phyloP scores from a whole-genome alignment of 192 early-diverging fungal species.

The Phycomyces nitens region DNA sequence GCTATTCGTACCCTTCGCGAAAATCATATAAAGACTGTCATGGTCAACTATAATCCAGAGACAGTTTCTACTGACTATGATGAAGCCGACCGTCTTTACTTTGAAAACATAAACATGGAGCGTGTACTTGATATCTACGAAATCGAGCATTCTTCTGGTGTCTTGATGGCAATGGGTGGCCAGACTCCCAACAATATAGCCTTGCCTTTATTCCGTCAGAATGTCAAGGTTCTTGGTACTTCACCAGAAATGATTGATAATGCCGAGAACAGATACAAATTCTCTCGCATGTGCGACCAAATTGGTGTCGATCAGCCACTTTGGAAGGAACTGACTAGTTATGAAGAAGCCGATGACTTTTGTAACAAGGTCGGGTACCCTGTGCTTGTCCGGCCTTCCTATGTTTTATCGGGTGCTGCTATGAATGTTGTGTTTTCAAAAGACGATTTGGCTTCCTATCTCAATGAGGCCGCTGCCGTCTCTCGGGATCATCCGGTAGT shows the following conservation, averaged over 20 bases:
- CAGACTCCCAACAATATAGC: constrained; percentile 99
- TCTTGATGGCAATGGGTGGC: constrained; percentile 94
- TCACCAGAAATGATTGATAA: constrained; percentile 95
- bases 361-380: constrained; percentile 89
- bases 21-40: constrained; percentile 87
- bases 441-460: constrained; percentile 80
- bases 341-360: constrained; percentile 82
- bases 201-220: constrained; percentile 81
- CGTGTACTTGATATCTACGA: constrained; percentile 97
- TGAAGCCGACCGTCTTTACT: constrained; percentile 97
- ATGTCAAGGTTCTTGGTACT: constrained; percentile 93
- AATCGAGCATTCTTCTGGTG: constrained; percentile 78
- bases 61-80: constrained; percentile 99
- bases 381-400: constrained; percentile 95
- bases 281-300: constrained; percentile 93
- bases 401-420: constrained; percentile 97
- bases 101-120: constrained; percentile 92
- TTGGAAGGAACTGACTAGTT: constrained; percentile 94
- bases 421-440: constrained; percentile 94
- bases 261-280: constrained; percentile 98
- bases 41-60: constrained; percentile 99
- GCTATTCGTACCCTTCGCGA: constrained; percentile 92
- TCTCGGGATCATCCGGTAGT: constrained; percentile 95
- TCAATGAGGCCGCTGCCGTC: constrained; percentile 87
- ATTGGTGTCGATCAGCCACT: constrained; percentile 96